A percentile compares a stretch with the other conserved stretches of the same genome.
Evolutionary conservation across 768 basidiomycete species (phyloP).

Genomic region (Hirschioporus abietinus): DNA sequence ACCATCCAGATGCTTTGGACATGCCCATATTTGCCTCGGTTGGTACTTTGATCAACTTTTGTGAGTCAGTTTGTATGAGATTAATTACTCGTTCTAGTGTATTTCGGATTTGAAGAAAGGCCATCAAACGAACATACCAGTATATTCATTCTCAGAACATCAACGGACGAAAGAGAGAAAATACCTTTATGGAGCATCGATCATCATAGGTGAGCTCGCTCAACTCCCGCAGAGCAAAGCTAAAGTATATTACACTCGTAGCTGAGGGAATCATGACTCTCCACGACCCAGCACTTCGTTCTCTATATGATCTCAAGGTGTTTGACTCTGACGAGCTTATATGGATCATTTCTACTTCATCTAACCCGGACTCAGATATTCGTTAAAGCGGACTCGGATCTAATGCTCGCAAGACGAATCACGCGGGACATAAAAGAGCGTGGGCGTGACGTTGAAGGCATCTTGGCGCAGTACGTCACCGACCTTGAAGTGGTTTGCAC

Average conservation of each 20-base stretch:
- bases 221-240: background rate
- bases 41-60: constrained; percentile 22
- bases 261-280: constrained; percentile 92
- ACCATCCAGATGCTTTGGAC: constrained; percentile 92
- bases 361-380: constrained; percentile 48
- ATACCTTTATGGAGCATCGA: constrained; percentile 89
- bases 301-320: constrained; percentile 89
- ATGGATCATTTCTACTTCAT: background rate
- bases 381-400: constrained; percentile 90
- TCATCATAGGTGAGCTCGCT: constrained; percentile 65
- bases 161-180: constrained; percentile 74
- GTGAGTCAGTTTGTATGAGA: constrained; percentile 4
- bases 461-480: constrained; percentile 74
- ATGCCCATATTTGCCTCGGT: constrained; percentile 81
- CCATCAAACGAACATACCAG: constrained; percentile 81
- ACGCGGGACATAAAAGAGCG: constrained; percentile 84
- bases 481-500: constrained; percentile 6
- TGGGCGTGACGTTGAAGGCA: constrained; percentile 77
- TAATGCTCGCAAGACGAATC: constrained; percentile 95
- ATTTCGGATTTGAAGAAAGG: constrained; percentile 80
- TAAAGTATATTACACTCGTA: constrained; percentile 20
- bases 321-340: constrained; percentile 9
- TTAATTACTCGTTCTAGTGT: constrained; percentile 46
- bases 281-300: constrained; percentile 70
- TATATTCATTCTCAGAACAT: constrained; percentile 92